These are phyloP conservation scores for Corynascus novoguineensis DNA, from an alignment of 495 filamentous ascomycete genomes.

Conservation along the genomic window DNA sequence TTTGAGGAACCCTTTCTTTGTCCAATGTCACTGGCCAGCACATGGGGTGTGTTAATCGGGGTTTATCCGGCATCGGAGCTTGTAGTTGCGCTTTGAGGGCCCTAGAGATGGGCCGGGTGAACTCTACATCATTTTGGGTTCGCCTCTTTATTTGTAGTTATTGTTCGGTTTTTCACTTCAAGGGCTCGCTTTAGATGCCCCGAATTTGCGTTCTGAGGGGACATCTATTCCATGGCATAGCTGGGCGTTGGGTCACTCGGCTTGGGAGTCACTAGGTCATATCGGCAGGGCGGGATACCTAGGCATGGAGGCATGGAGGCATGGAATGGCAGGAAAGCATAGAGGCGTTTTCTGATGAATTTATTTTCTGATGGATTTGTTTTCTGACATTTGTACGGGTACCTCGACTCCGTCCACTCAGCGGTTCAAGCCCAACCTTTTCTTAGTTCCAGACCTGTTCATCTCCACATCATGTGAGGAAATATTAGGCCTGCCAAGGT, in stretches of 20 bases:
- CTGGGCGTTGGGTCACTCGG: constrained; percentile 5
- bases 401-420: too few relatives aligned
- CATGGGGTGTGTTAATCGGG: background rate
- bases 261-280: background rate
- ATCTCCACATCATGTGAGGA: too few relatives aligned
- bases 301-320: background rate
- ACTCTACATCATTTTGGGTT: too few relatives aligned
- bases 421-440: too few relatives aligned
- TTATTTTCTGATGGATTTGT: too few relatives aligned
- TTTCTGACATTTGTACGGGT: too few relatives aligned
- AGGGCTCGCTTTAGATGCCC: background rate
- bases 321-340: too few relatives aligned
- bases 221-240: background rate
- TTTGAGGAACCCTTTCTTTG: constrained; percentile 17
- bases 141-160: too few relatives aligned
- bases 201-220: background rate
- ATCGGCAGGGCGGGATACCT: background rate
- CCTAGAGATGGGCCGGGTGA: too few relatives aligned
- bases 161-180: background rate
- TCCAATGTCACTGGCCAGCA: background rate
- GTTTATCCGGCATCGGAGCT: background rate
- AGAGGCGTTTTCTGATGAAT: background rate
- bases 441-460: too few relatives aligned
- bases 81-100: too few relatives aligned
- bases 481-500: too few relatives aligned